Evolutionary conservation across 805 yeast genomes (phyloP).

Genomic region (Candida sakaeoensis): DNA sequence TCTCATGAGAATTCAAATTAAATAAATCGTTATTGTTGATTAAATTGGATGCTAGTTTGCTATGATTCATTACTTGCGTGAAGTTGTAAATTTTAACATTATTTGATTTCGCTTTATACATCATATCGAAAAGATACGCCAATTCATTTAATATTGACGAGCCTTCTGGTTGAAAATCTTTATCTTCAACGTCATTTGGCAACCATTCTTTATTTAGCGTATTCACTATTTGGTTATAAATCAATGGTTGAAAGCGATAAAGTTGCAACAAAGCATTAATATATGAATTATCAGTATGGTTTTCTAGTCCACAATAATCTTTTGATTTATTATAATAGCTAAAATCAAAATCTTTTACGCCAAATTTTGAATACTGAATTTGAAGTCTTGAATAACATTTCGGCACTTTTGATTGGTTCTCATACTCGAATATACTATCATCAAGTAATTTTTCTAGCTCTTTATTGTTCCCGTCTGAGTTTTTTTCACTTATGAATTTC

Average conservation of each 20-base stretch:
- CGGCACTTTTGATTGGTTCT: conserved; percentile 42
- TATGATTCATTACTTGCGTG: conserved; percentile 36
- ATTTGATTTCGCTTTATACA: conserved; percentile 71
- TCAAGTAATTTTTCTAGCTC: conserved; percentile 11
- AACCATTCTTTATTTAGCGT: conserved; percentile 49
- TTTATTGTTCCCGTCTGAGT: conserved; percentile 1
- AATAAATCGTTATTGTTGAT: conserved; percentile 47
- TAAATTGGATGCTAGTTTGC: conserved; percentile 50
- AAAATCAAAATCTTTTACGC: conserved; percentile 92
- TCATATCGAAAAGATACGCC: conserved; percentile 90
- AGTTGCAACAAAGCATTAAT: conserved; percentile 73
- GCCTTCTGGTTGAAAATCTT: conserved; percentile 34
- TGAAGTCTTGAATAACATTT: conserved; percentile 71
- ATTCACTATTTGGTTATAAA: conserved; percentile 61
- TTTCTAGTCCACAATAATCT: conserved; percentile 78
- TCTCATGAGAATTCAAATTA: conserved; percentile 40
- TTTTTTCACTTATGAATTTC: conserved; percentile 58
- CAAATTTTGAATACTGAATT: conserved; percentile 82
- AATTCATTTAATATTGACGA: conserved; percentile 69
- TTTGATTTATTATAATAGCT: conserved; percentile 71
- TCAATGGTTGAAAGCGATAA: conserved; percentile 69
- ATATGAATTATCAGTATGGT: conserved; percentile 74
- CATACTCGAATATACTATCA: conserved; percentile 16
- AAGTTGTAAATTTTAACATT: conserved; percentile 84
- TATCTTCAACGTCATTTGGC: conserved; percentile 34